These are phyloP conservation scores for Pyrenochaeta sp. DNA, from an alignment of 2,329 filamentous ascomycete genomes.

Conservation along the genomic window DNA sequence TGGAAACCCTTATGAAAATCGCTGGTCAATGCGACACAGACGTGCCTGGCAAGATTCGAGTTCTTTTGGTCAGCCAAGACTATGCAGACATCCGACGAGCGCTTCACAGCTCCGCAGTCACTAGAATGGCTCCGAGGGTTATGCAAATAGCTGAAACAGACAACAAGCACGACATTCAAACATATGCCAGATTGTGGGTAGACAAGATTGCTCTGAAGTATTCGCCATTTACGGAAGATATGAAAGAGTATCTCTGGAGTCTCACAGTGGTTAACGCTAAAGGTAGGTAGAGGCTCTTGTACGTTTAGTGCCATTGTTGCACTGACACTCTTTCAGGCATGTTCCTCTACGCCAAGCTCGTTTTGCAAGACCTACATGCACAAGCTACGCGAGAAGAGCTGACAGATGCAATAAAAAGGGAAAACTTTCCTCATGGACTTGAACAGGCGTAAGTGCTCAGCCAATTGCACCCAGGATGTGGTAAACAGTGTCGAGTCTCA, in stretches of 20 bases:
- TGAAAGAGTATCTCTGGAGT: constrained; percentile 28
- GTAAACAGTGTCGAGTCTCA: background rate
- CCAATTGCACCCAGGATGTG: background rate
- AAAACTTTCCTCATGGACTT: constrained; percentile 28
- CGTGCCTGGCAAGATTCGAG: constrained; percentile 29
- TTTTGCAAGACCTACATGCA: constrained; percentile 27
- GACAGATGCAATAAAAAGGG: constrained; percentile 18
- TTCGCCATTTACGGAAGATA: constrained; percentile 23
- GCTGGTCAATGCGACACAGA: constrained; percentile 19
- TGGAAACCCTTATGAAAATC: constrained; percentile 23
- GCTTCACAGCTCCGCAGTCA: constrained; percentile 10
- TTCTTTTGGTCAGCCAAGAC: constrained; percentile 39
- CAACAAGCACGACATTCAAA: constrained; percentile 29
- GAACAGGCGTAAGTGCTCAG: constrained; percentile 30
- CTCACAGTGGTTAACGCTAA: constrained; percentile 30
- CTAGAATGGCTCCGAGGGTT: constrained; percentile 17
- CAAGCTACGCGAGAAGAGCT: constrained; percentile 25
- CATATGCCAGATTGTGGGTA: constrained; percentile 23
- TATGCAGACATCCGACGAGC: constrained; percentile 27
- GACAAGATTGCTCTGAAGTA: constrained; percentile 22
- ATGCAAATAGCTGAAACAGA: constrained; percentile 22
- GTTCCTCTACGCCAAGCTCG: constrained; percentile 30
- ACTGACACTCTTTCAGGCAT: background rate
- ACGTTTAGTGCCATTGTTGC: background rate
- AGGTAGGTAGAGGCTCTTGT: constrained; percentile 17